A percentile compares a stretch with the other conserved stretches of the same genome.
These are phyloP conservation scores for Trichoderma sp. DNA, from an alignment of 2,329 filamentous ascomycete species.

Conservation along the genomic window DNA sequence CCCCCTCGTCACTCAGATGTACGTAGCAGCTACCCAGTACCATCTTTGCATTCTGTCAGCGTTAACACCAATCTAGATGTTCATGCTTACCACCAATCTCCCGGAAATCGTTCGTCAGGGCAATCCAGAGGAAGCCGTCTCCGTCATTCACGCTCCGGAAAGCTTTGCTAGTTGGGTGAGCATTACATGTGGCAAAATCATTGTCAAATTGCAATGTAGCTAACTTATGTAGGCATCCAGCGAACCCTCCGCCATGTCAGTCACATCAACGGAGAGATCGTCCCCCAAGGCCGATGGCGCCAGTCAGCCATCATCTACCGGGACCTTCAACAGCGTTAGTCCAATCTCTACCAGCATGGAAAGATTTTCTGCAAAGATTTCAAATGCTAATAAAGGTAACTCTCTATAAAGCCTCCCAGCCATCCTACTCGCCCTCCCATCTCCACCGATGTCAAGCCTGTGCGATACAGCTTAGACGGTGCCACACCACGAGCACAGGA, in stretches of 20 bases:
- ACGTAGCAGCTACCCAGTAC: constrained; percentile 3
- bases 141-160: constrained; percentile 86
- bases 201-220: constrained; percentile 17
- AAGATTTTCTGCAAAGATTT: neutral
- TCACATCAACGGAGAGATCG: constrained; percentile 35
- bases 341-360: neutral
- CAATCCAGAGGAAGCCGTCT: constrained; percentile 75
- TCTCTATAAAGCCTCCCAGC: constrained; percentile 1
- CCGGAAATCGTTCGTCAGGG: constrained; percentile 56
- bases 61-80: constrained; percentile 38
- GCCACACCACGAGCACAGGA: constrained; percentile 83
- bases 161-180: constrained; percentile 76
- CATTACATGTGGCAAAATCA: constrained; percentile 30
- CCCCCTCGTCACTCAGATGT: constrained; percentile 34
- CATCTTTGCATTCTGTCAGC: neutral
- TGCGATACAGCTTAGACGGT: constrained; percentile 63
- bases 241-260: constrained; percentile 38
- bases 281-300: constrained; percentile 40
- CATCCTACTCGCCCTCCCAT: constrained; percentile 65
- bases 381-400: constrained; percentile 5
- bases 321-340: constrained; percentile 28
- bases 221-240: constrained; percentile 41
- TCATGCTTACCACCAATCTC: constrained; percentile 56
- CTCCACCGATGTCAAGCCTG: constrained; percentile 69
- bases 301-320: constrained; percentile 1